Base-by-base conservation (phyloP, 768 basidiomycete genomes). In the Roridomyces roridus region DNA sequence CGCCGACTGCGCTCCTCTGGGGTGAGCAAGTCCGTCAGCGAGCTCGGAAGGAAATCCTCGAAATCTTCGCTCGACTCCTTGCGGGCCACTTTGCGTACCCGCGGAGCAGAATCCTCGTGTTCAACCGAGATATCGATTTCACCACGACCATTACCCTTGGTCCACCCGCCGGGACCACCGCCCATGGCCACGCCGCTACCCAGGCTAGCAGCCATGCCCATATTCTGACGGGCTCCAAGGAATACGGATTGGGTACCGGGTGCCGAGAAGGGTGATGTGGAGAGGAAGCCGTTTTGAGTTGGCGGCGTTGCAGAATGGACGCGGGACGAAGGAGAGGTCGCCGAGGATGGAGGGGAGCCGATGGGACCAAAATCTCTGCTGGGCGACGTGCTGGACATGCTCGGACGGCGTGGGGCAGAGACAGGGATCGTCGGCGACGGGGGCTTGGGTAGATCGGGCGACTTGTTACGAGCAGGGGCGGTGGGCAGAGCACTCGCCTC, bases 21-120 rank as follows among this genome's bases (percentile, higher is more conserved):
- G 0, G 95, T 96, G 43, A 98, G 77, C 7, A 98, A 79, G 57
- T 98, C 96, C 24, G 87, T 92, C 43, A 98, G 76, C 5, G 89
- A 92, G 51, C 91, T 87, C 0, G 96, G 96, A 26, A 98, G 70
- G 69, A 98, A 91, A 53, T 94, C 95, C 67, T 94, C 93, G 44
- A 92, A 68, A 62, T 95, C 92, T 41, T 87, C 92, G 45, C 89
- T 87, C 86, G 7, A 80, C 17, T 80, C 82, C 17, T 70, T 73
- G 42, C 64, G 59, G 28, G 60, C 54, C 28, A 40, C 42, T 52
- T 50, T 51, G 43, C 60, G 43, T 36, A 59, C 43, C 53, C 45
- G 41, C 63, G 65, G 40, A 56, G 36, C 59, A 14, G 68, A 71
- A 25, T 77, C 74, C n/a, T 79, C 78, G 50, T 74, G 77, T 61